Evolutionary conservation across 768 basidiomycete species (phyloP), one percentile per base, ranked within the genome.

Genomic region (Hypholoma sublateritium): DNA sequence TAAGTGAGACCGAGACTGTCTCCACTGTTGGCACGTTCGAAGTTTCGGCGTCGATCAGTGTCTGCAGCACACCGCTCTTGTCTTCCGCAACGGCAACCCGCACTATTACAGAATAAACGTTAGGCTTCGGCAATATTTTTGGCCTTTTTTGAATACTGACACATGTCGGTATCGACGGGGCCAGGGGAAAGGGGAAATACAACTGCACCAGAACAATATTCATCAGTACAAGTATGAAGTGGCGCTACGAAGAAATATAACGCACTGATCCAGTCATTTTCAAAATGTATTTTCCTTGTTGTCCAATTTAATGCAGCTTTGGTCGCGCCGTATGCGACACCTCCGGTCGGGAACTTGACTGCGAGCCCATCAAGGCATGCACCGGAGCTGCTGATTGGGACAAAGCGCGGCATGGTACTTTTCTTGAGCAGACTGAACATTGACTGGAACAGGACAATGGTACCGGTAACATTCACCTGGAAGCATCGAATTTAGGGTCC

Each of bases 211-310:
- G 13, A 24, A 17, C 25, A n/a, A n/a, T n/a, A 51, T 9, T 5
- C 7, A 4, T 12, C 7, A 9, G 22, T 13, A 8, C 4, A 1
- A n/a, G 4, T 1, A 2, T 9, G 4, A 19, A 36, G 6, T 17
- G 2, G 5, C 28, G 28, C 28, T 32, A 22, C 21, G 17, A 37
- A 4, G 5, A 11, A 17, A 19, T 12, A 36, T 14, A 4, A 51
- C 56, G 14, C 13, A 57, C 56, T 41, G 2, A 57, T 28, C 56
- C 56, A 57, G 3, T 51, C 50, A 32, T 57, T 57, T 19, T 57
- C 56, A 16, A 57, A 57, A 35, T 57, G 56, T 11, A 57, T 57
- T 34, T 52, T 57, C 3, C 56, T 41, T 19, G 56, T 36, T 1
- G 49, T 19, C 21, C 37, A 57, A 34, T 57, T 57, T 24, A 57